A percentile compares a stretch with the other conserved stretches of the same genome.
Evolutionary conservation across 768 basidiomycete species (phyloP).

Genomic region (Lentinula sp.): DNA sequence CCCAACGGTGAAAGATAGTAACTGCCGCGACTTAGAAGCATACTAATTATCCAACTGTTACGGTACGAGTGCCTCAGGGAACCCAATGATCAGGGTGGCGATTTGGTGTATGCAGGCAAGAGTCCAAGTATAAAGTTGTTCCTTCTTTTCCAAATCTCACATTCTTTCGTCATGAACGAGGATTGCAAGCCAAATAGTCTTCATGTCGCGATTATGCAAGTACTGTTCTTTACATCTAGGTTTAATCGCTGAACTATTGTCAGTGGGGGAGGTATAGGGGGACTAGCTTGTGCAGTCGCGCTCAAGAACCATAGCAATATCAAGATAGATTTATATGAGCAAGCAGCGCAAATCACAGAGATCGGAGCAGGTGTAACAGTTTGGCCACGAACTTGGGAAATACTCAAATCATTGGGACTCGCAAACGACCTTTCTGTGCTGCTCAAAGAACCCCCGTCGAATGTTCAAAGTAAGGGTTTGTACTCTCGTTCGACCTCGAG

Average conservation of each 20-base stretch:
- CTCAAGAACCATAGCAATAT: slow-evolving; percentile 15
- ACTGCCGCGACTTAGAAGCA: too few relatives aligned
- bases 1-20: too few relatives aligned
- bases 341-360: slow-evolving; percentile 23
- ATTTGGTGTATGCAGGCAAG: too few relatives aligned
- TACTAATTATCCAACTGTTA: too few relatives aligned
- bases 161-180: not conserved
- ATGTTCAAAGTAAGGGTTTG: not conserved
- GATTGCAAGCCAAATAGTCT: not conserved
- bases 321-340: slow-evolving; percentile 27
- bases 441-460: not conserved
- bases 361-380: slow-evolving; percentile 28
- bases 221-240: too few relatives aligned
- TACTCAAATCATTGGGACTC: slow-evolving; percentile 19
- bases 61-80: too few relatives aligned
- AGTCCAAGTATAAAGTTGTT: too few relatives aligned
- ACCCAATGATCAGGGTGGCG: too few relatives aligned
- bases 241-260: not conserved
- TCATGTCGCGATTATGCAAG: slow-evolving; percentile 4
- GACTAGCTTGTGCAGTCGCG: slow-evolving; percentile 26
- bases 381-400: slow-evolving; percentile 18
- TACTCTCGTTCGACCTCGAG: not conserved
- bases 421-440: slow-evolving; percentile 14
- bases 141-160: too few relatives aligned
- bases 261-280: slow-evolving; percentile 20